phyloP scores from a whole-genome alignment of 805 yeast genomes.

The Lachancea meyersii region DNA sequence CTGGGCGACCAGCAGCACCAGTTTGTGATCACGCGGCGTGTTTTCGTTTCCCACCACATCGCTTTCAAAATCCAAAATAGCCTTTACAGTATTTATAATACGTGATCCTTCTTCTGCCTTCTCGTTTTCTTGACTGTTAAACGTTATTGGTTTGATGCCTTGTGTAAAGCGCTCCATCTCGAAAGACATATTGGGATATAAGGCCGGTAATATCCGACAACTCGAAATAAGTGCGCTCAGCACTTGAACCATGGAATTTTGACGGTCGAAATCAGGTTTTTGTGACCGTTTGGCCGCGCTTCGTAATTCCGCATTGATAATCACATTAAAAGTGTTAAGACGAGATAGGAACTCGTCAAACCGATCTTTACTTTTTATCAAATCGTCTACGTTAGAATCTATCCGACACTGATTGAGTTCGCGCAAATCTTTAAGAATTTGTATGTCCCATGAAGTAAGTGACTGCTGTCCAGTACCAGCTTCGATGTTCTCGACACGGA shows the following conservation, averaged over 20 bases:
- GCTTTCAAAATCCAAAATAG: not conserved
- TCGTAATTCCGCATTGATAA: constrained; percentile 20
- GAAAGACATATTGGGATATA: constrained; percentile 19
- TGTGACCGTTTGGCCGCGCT: not conserved
- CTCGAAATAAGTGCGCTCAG: constrained; percentile 13
- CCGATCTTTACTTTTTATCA: constrained; percentile 11
- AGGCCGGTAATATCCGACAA: constrained; percentile 12
- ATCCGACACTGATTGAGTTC: constrained; percentile 8
- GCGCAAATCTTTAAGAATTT: constrained; percentile 15
- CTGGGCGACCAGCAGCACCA: constrained; percentile 14
- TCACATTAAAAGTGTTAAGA: constrained; percentile 11
- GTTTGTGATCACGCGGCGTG: constrained; percentile 14
- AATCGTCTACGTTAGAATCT: constrained; percentile 11
- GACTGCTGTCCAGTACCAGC: not conserved
- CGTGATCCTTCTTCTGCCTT: not conserved
- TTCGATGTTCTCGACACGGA: not conserved
- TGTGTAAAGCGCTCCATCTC: constrained; percentile 5
- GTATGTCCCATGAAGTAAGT: constrained; percentile 18
- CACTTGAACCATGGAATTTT: constrained; percentile 8
- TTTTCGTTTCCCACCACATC: not conserved
- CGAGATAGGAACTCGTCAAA: constrained; percentile 19
- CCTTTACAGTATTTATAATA: not conserved
- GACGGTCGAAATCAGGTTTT: not conserved
- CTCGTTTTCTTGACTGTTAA: not conserved
- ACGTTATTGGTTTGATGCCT: not conserved